A percentile compares a stretch with the other conserved stretches of the same genome.
phyloP scores from a whole-genome alignment of 257 asterid species.

The Gentiana macrophylla region DNA sequence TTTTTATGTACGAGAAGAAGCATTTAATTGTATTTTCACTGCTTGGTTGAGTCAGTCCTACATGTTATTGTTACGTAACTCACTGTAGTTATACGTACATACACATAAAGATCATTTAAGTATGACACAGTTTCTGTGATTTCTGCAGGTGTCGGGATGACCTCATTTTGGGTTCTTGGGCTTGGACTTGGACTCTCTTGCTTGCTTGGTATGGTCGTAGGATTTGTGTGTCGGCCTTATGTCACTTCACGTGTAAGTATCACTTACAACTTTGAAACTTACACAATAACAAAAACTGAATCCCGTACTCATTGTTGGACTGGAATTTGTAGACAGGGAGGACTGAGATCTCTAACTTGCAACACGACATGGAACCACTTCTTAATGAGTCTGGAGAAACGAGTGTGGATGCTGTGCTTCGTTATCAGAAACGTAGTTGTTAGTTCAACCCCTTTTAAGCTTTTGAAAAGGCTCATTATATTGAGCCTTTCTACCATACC shows the following conservation, averaged over 20 bases:
- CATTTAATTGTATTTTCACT: too few species aligned
- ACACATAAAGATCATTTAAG: background rate
- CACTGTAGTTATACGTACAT: too few species aligned
- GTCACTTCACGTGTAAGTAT: conserved; percentile 53
- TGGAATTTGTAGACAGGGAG: conserved; percentile 74
- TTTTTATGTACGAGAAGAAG: too few species aligned
- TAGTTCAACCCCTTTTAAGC: conserved; percentile 30
- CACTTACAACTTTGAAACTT: background rate
- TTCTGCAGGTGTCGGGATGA: conserved; percentile 40
- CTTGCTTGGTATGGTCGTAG: conserved; percentile 50
- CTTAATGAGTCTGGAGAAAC: conserved; percentile 83
- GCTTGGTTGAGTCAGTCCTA: too few species aligned
- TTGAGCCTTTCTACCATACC: conserved; percentile 38
- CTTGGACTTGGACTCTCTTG: conserved; percentile 47
- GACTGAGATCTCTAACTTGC: conserved; percentile 30
- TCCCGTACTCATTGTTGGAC: conserved; percentile 22
- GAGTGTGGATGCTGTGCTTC: conserved; percentile 53
- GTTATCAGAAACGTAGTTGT: conserved; percentile 76
- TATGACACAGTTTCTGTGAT: background rate
- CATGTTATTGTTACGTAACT: too few species aligned
- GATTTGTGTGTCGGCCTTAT: conserved; percentile 61
- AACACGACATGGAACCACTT: conserved; percentile 65
- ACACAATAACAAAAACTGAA: background rate
- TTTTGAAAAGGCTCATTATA: conserved; percentile 20
- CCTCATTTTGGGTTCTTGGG: conserved; percentile 50